Base-by-base conservation (phyloP, 345 rosid species). In the Camelina hispida region DNA sequence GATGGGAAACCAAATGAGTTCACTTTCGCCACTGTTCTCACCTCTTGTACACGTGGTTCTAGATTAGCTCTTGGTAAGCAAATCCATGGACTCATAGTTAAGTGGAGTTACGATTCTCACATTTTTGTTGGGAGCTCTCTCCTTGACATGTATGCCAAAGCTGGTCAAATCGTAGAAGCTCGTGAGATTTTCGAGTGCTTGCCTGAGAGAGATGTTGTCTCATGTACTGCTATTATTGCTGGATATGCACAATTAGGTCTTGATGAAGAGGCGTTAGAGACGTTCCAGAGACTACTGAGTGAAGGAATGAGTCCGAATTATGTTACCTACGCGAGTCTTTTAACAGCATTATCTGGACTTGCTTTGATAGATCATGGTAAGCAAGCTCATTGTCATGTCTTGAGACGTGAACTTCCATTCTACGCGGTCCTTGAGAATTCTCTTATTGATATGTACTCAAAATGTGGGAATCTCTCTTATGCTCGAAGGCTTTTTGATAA, bases 81-180 rank as follows among this genome's bases (percentile, higher is more conserved):
- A 81, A 84, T 89, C 66, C 98, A 94, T 69, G 86, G 89, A 64
- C 83, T 86, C 6, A 47, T 84, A 46, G 37, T 87, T 66, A 94
- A 88, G 83, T 82, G 79, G 46, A 85, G 54, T 71, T 87, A 79
- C 62, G 86, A 85, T 65, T 75, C 88, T 58, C 86, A 89, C 57
- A 83, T 88, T 44, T 91, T 79, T 69, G 97, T 91, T 3, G 98
- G 98, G 37, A 91, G 97, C 78, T 94, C 98, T 60, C 96, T 94
- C 46, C 94, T 94, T 68, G 96, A 94, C 82, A 88, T 91, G 97
- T 94, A 94, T 76, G 96, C 96, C 13, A 91, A 94, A 85, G 86
- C 88, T 62, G 91, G 96, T 66, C 80, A 84, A 71, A 87, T 91
- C 66, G 82, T 69, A 44, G 97, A 94, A 78, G 97, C 98, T 76